Conservation (phyloP, 1,284 basidiomycete genomes). For the Peniophora sp. region DNA sequence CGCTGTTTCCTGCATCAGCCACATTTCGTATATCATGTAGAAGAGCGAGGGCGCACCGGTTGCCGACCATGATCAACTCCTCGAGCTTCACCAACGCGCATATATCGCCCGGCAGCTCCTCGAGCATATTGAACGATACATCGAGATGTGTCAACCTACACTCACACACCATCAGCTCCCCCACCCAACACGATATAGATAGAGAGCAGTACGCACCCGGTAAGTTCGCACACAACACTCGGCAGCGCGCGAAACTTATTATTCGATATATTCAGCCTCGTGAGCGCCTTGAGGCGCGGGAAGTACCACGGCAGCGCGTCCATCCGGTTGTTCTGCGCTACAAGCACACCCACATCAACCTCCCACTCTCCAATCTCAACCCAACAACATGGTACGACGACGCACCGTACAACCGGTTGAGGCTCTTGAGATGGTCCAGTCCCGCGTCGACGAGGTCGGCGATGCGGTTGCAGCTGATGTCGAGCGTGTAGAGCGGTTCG, state of each 20-base stretch:
- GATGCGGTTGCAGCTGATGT: constrained; percentile 92
- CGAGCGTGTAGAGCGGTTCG: constrained; percentile 72
- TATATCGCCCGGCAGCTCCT: constrained; percentile 76
- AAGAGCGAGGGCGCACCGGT: constrained; percentile 28
- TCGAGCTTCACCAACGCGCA: constrained; percentile 66
- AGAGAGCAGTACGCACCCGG: constrained; percentile 54
- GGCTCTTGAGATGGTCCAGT: constrained; percentile 70
- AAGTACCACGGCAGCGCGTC: constrained; percentile 85
- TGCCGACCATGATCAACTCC: constrained; percentile 82
- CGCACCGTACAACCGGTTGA: constrained; percentile 34
- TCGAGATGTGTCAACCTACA: constrained; percentile 44
- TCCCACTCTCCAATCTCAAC: too few species aligned
- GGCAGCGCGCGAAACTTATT: constrained; percentile 91
- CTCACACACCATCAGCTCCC: too few species aligned
- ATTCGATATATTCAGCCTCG: constrained; percentile 91
- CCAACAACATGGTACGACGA: too few species aligned
- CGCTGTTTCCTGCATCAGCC: constrained; percentile 22
- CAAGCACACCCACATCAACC: constrained; percentile 31
- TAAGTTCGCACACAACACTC: constrained; percentile 67
- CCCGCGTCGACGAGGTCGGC: constrained; percentile 83
- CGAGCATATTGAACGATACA: constrained; percentile 91
- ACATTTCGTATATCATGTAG: too few species aligned
- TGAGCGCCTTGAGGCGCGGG: constrained; percentile 62
- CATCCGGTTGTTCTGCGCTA: constrained; percentile 90
- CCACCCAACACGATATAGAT: too few species aligned